Evolutionary conservation across 2,329 filamentous ascomycete species (phyloP), one percentile per base, ranked within the genome.

Genomic region (Verticillium alfalfae): DNA sequence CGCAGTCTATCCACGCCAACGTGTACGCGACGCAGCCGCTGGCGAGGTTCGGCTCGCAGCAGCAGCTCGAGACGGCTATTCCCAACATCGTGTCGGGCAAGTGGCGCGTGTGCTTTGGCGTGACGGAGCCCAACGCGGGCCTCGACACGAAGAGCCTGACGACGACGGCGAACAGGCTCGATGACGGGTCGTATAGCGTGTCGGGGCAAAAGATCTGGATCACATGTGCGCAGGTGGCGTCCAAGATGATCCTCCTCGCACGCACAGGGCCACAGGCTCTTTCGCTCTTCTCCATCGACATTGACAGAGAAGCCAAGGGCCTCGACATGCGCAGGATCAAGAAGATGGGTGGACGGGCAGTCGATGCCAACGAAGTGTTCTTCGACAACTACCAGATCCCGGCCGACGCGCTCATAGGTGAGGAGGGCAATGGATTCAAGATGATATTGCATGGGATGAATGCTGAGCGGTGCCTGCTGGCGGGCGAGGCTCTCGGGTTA

Each of bases 121-220:
- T 95, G 1, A 94, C 90, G n/a, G 91, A 94, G 71, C 91, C 91
- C 0, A 88, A 93, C 65, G 88, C 90, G 0, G 91, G 92, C 0
- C 83, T 96, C 1, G 89, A 96, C 63, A 96, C 91, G 0, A 77
- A 93, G 12, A 84, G 87, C 52, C 77, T 96, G 3, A 81, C 80
- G 45, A 94, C 91, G 0, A 75, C 77, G 6, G 91, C 91, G 0
- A 81, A 73, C 36, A 84, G 81, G 66, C 69, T 72, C 41, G 61
- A 64, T 3, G 83, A 86, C 22, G 84, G 84, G 15, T 81, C 78
- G 4, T 96, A 93, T 71, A 79, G 76, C 1, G 81, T 96, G 12
- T 85, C 85, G 0, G 91, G 92, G 0, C 90, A 94, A 71, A 96
- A 96, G 76, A 93, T 94, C 60, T 96, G 92, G 92, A 96, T 95